Conservation (phyloP, 306 rosid species). For the Cucurbita maxima region DNA sequence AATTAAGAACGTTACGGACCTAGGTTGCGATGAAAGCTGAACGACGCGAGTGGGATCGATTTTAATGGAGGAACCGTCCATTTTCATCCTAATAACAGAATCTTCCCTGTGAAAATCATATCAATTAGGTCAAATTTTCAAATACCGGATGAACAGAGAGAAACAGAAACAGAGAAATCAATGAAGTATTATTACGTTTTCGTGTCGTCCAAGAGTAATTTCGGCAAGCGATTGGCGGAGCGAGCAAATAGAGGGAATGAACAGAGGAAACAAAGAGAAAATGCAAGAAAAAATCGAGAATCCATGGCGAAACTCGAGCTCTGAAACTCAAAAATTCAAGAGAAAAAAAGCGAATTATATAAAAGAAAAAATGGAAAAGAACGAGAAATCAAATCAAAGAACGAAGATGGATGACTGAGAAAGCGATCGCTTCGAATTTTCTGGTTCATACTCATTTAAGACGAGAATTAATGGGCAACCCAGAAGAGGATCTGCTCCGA, state of each 20-base stretch:
- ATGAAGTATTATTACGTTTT: slow-evolving; percentile 17
- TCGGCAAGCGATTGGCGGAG: slow-evolving; percentile 3
- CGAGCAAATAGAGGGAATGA: background rate
- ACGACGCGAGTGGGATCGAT: slow-evolving; percentile 67
- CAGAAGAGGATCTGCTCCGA: background rate
- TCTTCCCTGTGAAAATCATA: slow-evolving; percentile 22
- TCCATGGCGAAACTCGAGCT: background rate
- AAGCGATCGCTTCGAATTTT: background rate
- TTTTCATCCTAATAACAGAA: slow-evolving; percentile 36
- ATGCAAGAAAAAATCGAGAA: background rate
- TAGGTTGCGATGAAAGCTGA: slow-evolving; percentile 81
- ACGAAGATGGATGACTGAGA: background rate
- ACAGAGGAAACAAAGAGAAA: background rate
- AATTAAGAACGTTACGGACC: slow-evolving; percentile 26
- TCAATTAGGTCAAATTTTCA: background rate
- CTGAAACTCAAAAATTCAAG: slow-evolving; percentile 1
- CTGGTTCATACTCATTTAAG: background rate
- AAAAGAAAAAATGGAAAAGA: background rate
- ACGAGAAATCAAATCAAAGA: background rate
- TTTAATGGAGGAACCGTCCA: slow-evolving; percentile 22
- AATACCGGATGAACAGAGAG: background rate
- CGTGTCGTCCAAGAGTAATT: background rate
- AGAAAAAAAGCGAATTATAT: background rate
- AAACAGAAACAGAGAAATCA: background rate
- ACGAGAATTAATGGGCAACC: background rate